Conservation (phyloP, 2,329 filamentous ascomycete genomes). For the Aspergillus awamori region DNA sequence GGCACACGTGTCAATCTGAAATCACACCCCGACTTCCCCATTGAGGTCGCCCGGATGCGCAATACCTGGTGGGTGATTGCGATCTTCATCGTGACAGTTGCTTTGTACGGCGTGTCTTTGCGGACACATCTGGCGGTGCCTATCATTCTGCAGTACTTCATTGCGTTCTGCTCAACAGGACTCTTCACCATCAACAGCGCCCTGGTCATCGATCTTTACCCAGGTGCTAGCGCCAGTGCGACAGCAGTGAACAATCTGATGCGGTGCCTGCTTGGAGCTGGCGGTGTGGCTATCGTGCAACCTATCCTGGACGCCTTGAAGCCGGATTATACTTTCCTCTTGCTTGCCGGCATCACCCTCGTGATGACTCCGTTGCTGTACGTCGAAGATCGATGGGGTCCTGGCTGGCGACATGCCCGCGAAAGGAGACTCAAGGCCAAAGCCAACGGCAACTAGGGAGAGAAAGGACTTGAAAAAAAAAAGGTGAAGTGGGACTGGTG, state of each 20-base stretch:
- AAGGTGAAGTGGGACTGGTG: background rate
- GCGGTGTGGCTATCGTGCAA: conserved; percentile 35
- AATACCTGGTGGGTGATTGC: conserved; percentile 39
- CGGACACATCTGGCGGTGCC: conserved; percentile 36
- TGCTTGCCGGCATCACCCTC: conserved; percentile 34
- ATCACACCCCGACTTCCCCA: conserved; percentile 44
- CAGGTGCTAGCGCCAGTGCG: conserved; percentile 38
- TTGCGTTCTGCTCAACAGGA: conserved; percentile 39
- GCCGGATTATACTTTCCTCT: conserved; percentile 31
- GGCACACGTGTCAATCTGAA: conserved; percentile 24
- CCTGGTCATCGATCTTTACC: conserved; percentile 43
- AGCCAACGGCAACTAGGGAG: background rate
- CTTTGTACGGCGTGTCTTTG: conserved; percentile 36
- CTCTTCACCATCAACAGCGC: conserved; percentile 41
- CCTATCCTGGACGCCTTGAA: conserved; percentile 37
- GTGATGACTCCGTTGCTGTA: conserved; percentile 28
- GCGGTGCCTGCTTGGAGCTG: conserved; percentile 42
- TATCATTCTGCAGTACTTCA: conserved; percentile 43
- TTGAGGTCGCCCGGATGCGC: conserved; percentile 44
- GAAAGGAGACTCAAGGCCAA: conserved; percentile 9
- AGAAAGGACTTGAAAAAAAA: background rate
- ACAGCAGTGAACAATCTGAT: conserved; percentile 43
- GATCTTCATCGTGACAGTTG: conserved; percentile 16
- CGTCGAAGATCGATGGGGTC: conserved; percentile 31
- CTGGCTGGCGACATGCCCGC: conserved; percentile 32